These are phyloP conservation scores for Brettanomyces anomalus DNA, from an alignment of 805 yeast species.

Conservation along the genomic window DNA sequence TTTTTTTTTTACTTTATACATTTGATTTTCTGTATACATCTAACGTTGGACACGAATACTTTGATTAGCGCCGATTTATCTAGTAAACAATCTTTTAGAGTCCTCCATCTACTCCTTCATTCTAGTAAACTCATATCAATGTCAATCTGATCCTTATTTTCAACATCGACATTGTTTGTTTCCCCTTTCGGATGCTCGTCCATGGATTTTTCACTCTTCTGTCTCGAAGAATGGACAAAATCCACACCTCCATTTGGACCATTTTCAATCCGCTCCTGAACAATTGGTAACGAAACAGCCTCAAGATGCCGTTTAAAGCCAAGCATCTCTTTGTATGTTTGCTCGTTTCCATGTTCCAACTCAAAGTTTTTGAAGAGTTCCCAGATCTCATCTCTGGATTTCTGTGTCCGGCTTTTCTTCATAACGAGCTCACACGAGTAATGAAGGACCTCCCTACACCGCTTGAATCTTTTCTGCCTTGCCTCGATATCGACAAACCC, in stretches of 20 bases:
- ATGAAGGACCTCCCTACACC: slow-evolving; percentile 57
- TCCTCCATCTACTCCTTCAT: not conserved
- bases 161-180: slow-evolving; percentile 1
- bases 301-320: slow-evolving; percentile 39
- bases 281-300: slow-evolving; percentile 13
- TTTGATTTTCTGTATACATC: too few species aligned
- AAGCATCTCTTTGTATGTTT: slow-evolving; percentile 66
- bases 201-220: slow-evolving; percentile 25
- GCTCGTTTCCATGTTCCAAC: slow-evolving; percentile 58
- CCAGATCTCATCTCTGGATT: slow-evolving; percentile 40
- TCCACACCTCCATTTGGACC: slow-evolving; percentile 32
- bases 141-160: slow-evolving; percentile 57
- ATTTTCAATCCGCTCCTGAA: slow-evolving; percentile 10
- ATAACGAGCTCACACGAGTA: slow-evolving; percentile 41
- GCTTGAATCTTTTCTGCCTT: slow-evolving; percentile 36
- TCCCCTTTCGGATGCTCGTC: slow-evolving; percentile 13
- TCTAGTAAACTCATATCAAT: slow-evolving; percentile 32
- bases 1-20: too few species aligned
- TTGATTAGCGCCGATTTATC: too few species aligned
- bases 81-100: not conserved
- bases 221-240: slow-evolving; percentile 33
- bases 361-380: slow-evolving; percentile 69
- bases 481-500: slow-evolving; percentile 54
- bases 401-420: slow-evolving; percentile 19
- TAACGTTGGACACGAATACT: too few species aligned